A percentile compares a stretch with the other conserved stretches of the same genome.
phyloP scores from a whole-genome alignment of 306 rosid species.

The Vicia villosa region DNA sequence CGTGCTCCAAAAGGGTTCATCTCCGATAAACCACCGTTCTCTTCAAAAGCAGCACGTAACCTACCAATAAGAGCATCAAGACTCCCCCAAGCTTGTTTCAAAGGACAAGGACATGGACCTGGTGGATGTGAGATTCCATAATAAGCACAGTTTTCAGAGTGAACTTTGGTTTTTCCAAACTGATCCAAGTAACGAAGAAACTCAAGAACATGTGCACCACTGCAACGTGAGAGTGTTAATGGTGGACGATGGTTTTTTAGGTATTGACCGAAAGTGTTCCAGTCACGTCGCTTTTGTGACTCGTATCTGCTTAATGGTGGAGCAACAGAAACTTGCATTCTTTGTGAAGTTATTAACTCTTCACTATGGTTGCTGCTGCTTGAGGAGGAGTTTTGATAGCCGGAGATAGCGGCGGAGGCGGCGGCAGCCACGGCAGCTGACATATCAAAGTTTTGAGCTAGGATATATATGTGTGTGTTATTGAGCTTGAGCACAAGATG shows the following conservation, averaged over 20 bases:
- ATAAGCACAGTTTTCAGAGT: conserved; percentile 53
- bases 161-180: conserved; percentile 51
- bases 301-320: conserved; percentile 63
- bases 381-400: conserved; percentile 33
- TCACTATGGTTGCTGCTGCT: conserved; percentile 11
- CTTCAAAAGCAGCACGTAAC: conserved; percentile 76
- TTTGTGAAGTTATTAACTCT: neutral
- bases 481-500: conserved; percentile 5
- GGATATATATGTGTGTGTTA: neutral
- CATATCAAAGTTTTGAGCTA: conserved; percentile 22
- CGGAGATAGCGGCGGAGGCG: conserved; percentile 38
- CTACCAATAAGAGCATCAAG: conserved; percentile 54
- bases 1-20: conserved; percentile 67
- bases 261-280: conserved; percentile 77
- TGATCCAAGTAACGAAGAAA: conserved; percentile 79
- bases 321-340: neutral
- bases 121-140: conserved; percentile 72
- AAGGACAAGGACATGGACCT: conserved; percentile 70
- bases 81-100: conserved; percentile 53
- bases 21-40: conserved; percentile 61
- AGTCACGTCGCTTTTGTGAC: conserved; percentile 74
- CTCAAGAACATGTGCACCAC: conserved; percentile 74
- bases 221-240: conserved; percentile 59
- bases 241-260: conserved; percentile 78
- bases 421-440: conserved; percentile 44